A percentile compares a stretch with the other conserved stretches of the same genome.
These are phyloP conservation scores for Xylaria digitata DNA, from an alignment of 2,329 filamentous ascomycete species.

Conservation along the genomic window DNA sequence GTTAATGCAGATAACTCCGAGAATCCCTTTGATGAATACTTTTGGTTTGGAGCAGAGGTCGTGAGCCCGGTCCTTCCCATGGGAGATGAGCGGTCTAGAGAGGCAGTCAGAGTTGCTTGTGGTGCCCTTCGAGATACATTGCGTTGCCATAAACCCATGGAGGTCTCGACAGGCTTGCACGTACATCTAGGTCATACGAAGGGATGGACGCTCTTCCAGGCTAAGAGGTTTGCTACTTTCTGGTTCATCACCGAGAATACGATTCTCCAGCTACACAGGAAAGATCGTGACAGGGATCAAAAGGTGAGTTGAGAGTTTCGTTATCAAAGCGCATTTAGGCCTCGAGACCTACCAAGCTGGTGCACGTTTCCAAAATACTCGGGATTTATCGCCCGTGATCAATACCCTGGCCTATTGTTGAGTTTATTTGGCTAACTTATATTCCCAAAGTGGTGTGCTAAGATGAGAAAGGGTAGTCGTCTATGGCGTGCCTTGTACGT, in stretches of 20 bases:
- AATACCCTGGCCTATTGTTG: background rate
- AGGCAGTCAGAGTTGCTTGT: constrained; percentile 33
- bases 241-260: constrained; percentile 37
- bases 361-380: background rate
- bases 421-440: constrained; percentile 9
- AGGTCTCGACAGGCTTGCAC: constrained; percentile 39
- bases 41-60: constrained; percentile 42
- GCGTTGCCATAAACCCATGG: constrained; percentile 43
- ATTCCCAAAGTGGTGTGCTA: constrained; percentile 35
- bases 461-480: constrained; percentile 6
- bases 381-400: background rate
- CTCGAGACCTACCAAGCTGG: background rate
- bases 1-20: background rate
- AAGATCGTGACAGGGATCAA: constrained; percentile 29
- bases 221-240: constrained; percentile 41
- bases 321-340: background rate
- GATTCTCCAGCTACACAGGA: constrained; percentile 37
- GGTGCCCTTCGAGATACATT: constrained; percentile 32
- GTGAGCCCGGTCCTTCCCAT: constrained; percentile 37
- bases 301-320: constrained; percentile 15
- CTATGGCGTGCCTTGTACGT: constrained; percentile 33
- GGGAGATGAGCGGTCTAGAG: constrained; percentile 4
- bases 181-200: constrained; percentile 41
- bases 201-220: constrained; percentile 41
- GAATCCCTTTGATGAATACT: constrained; percentile 29